Evolutionary conservation across 768 basidiomycete species (phyloP).

Genomic region (Hygrophorus russula): DNA sequence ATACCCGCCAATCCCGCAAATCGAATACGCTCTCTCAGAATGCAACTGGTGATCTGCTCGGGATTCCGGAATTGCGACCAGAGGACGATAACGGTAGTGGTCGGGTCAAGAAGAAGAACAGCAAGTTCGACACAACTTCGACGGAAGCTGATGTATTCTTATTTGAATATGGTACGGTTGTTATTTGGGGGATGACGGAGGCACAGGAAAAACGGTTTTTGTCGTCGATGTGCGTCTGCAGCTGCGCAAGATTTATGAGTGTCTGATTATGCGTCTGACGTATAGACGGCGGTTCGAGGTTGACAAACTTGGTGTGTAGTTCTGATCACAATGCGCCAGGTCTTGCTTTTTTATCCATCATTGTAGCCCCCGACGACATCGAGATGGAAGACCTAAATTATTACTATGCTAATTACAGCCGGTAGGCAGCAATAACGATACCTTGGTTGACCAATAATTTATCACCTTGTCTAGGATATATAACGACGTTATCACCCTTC

Average conservation of each 20-base stretch:
- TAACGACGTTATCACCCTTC: constrained; percentile 93
- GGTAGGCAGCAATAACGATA: constrained; percentile 34
- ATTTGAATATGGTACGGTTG: constrained; percentile 90
- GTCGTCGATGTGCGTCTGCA: constrained; percentile 66
- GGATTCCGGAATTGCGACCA: constrained; percentile 56
- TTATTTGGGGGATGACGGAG: constrained; percentile 98
- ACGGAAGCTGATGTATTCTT: constrained; percentile 83
- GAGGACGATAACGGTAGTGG: constrained; percentile 15
- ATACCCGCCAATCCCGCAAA: constrained; percentile 14
- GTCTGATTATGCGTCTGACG: constrained; percentile 6
- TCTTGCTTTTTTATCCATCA: constrained; percentile 5
- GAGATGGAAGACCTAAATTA: constrained; percentile 98
- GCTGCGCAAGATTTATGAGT: constrained; percentile 1
- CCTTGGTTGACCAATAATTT: constrained; percentile 3
- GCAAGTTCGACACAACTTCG: constrained; percentile 55
- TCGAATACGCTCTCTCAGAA: constrained; percentile 8
- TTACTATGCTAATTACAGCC: constrained; percentile 94
- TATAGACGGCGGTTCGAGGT: constrained; percentile 87
- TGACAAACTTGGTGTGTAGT: constrained; percentile 61
- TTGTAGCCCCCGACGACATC: constrained; percentile 70
- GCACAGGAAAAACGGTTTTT: constrained; percentile 84
- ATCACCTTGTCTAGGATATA: constrained; percentile 51
- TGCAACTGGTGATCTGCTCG: constrained; percentile 64
- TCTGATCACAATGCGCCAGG: not conserved
- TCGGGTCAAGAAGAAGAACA: constrained; percentile 39